Conservation (phyloP, 345 rosid genomes). For the Turritis glabra region DNA sequence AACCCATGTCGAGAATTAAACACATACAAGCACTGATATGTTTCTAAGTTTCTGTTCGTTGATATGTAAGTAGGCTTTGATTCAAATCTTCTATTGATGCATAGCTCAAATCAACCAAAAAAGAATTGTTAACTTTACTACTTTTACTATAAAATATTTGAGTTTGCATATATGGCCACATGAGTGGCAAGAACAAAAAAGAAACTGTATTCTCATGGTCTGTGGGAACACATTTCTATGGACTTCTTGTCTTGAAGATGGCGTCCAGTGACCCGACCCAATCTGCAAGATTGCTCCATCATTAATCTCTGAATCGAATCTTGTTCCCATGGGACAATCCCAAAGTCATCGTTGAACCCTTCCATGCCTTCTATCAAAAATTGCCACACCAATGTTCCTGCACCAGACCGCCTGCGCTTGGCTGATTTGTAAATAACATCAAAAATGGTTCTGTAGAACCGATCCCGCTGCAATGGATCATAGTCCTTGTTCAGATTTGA, state of each 20-base stretch:
- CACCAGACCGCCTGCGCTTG: slow-evolving; percentile 70
- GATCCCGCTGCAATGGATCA: slow-evolving; percentile 58
- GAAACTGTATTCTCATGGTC: slow-evolving; percentile 34
- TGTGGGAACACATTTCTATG: slow-evolving; percentile 50
- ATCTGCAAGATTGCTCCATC: slow-evolving; percentile 68
- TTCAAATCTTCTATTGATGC: not conserved
- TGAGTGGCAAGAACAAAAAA: not conserved
- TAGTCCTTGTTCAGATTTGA: slow-evolving; percentile 77
- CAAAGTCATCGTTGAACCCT: slow-evolving; percentile 79
- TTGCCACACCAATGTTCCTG: slow-evolving; percentile 87
- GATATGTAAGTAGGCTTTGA: not conserved
- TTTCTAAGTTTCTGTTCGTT: not conserved
- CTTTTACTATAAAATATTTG: slow-evolving; percentile 1
- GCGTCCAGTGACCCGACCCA: slow-evolving; percentile 50
- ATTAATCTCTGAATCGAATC: slow-evolving; percentile 55
- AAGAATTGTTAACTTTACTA: not conserved
- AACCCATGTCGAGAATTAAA: too few species aligned
- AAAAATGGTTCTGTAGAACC: slow-evolving; percentile 54
- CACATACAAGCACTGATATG: too few species aligned
- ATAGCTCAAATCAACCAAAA: not conserved
- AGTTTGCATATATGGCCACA: slow-evolving; percentile 13
- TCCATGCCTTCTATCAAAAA: slow-evolving; percentile 80
- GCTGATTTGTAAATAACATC: slow-evolving; percentile 71
- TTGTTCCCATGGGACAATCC: slow-evolving; percentile 79
- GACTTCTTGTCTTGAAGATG: slow-evolving; percentile 37